Conservation (phyloP, 805 yeast species). For the Wickerhamomyces alni region DNA sequence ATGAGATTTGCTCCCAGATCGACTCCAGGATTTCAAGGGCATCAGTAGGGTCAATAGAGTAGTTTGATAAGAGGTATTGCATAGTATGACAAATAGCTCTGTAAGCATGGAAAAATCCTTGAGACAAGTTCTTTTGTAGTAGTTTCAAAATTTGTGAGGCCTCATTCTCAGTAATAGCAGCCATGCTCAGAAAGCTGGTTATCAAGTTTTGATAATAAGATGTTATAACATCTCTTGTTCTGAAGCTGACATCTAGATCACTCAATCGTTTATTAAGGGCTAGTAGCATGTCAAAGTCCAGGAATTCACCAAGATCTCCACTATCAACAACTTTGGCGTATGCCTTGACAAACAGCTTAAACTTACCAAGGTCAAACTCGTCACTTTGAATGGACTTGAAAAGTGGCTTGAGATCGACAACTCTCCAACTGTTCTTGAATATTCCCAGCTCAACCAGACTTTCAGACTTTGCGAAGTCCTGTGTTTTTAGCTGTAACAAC, state of each 20-base stretch:
- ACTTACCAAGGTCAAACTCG: conserved; percentile 19
- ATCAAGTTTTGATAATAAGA: conserved; percentile 23
- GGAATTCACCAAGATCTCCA: conserved; percentile 4
- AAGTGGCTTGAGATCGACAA: conserved; percentile 13
- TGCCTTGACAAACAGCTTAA: conserved; percentile 23
- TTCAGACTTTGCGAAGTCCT: conserved; percentile 19
- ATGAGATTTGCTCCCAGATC: conserved; percentile 55
- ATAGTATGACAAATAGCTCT: conserved; percentile 11
- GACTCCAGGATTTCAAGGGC: conserved; percentile 30
- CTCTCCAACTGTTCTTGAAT: conserved; percentile 24
- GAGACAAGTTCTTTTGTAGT: conserved; percentile 11
- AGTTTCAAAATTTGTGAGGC: conserved; percentile 13
- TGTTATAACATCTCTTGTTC: conserved; percentile 24
- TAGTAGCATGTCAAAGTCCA: conserved; percentile 5
- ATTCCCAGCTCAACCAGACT: conserved; percentile 19
- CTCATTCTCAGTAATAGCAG: conserved; percentile 9
- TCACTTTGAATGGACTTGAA: conserved; percentile 11
- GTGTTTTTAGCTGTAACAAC: conserved; percentile 16
- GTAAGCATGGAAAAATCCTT: conserved; percentile 10
- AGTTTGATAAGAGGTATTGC: conserved; percentile 13
- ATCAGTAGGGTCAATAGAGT: conserved; percentile 14
- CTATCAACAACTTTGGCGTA: conserved; percentile 15
- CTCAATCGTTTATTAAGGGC: conserved; percentile 3
- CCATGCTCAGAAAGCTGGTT: conserved; percentile 12
- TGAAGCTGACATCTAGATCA: conserved; percentile 17